Base-by-base conservation (phyloP, 495 filamentous ascomycete species). In the Darksidea phi region DNA sequence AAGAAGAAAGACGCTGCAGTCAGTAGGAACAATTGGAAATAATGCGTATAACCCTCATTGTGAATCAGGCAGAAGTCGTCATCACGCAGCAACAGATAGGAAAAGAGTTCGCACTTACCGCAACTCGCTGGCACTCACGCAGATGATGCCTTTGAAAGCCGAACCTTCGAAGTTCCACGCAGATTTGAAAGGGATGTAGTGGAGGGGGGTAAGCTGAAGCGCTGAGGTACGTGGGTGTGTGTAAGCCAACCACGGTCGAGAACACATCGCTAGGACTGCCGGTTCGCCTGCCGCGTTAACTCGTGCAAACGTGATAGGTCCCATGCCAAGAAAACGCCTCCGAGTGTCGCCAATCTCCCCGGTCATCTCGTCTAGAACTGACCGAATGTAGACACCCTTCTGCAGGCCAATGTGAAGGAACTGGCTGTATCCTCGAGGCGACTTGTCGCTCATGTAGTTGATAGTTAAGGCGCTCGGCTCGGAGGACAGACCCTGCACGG, bases 91-190 rank as follows among this genome's bases (percentile, higher is more conserved):
- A 71, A 70, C 63, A 66, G 57, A 63, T 26, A 17, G 68, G 68
- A 64, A 52, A 38, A 51, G 24, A 63, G 38, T 48, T 50, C 26
- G 63, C 64, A 84, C 89, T 73, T 82, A 95, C 91, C 90, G 79
- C 18, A 99, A 78, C 72, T 88, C 95, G 69, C 91, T 85, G 25
- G 86, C 90, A 73, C 96, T 89, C 53, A 99, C 93, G 53, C 91
- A 92, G 36, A 97, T 92, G 87, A 99, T 92, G 21, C 94, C 93
- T 74, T 96, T 91, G 13, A 86, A 79, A 68, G 94, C 87, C 74
- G 96, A 90, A 67, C 90, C 96, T 67, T 88, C 94, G 67, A 99
- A 97, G 66, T 88, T 96, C 86, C 91, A 95, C 20, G 89, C 93
- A 79, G 89, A 96, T 69, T 95, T 91, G 6, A 99, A 79, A n/a